Evolutionary conservation across 2,329 filamentous ascomycete species (phyloP).

Genomic region (Hypoxylon sp.): DNA sequence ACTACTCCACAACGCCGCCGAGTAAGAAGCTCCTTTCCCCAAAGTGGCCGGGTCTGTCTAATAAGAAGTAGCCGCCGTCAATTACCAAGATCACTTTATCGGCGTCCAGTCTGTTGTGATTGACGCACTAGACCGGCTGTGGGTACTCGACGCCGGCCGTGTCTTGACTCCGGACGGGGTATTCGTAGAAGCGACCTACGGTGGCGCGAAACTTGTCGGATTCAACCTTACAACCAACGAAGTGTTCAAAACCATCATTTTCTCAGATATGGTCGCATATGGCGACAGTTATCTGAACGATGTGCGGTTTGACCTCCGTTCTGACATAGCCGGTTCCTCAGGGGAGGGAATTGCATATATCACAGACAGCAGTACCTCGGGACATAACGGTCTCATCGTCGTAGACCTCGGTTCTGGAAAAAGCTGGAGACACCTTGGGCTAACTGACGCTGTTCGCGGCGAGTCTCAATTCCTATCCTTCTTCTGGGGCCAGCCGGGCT

Average conservation of each 20-base stretch:
- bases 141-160: slow-evolving; percentile 66
- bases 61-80: slow-evolving; percentile 53
- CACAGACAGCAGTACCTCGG: slow-evolving; percentile 62
- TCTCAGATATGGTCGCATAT: slow-evolving; percentile 59
- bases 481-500: slow-evolving; percentile 62
- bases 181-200: slow-evolving; percentile 58
- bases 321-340: slow-evolving; percentile 50
- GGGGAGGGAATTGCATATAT: slow-evolving; percentile 65
- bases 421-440: slow-evolving; percentile 63
- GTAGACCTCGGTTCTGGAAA: slow-evolving; percentile 63
- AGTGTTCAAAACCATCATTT: slow-evolving; percentile 64
- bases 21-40: slow-evolving; percentile 29
- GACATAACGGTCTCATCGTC: slow-evolving; percentile 62
- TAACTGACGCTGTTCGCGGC: slow-evolving; percentile 55
- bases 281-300: slow-evolving; percentile 66
- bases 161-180: slow-evolving; percentile 53
- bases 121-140: slow-evolving; percentile 62
- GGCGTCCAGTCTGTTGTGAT: slow-evolving; percentile 66
- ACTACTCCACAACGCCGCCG: slow-evolving; percentile 61
- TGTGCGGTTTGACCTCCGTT: slow-evolving; percentile 63
- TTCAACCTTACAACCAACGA: slow-evolving; percentile 60
- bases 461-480: slow-evolving; percentile 61
- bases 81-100: slow-evolving; percentile 60
- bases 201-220: slow-evolving; percentile 64
- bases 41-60: slow-evolving; percentile 1